Base-by-base conservation (phyloP, 2,329 filamentous ascomycete genomes). In the Pseudogymnoascus sp. region DNA sequence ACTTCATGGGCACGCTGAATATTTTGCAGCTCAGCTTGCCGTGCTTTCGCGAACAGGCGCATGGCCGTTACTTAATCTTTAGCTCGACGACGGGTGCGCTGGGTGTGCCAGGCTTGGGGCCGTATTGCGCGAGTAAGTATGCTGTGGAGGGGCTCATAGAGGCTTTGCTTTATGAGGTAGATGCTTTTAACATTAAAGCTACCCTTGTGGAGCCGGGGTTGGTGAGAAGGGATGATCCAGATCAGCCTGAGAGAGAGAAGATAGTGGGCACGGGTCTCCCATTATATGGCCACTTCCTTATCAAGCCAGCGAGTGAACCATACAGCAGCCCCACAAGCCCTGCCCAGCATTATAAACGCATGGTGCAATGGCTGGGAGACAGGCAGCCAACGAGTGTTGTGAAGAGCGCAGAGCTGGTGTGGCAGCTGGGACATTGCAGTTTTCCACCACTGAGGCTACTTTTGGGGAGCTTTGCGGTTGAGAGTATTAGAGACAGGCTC, bases 101-200 rank as follows among this genome's bases (percentile, higher is more conserved):
- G n/a, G 94, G 93, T 1, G 91, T 97, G 0, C 94, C 94, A 0
- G 94, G 94, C 0, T 76, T 97, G 5, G 93, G 93, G 0, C 93
- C 93, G 0, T 97, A 96, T 71, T 97, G 93, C 74, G 94, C 94
- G 1, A 96, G 91, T 14, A 99, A 97, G 73, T 97, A 97, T 74
- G 94, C 94, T 0, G 91, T 96, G 3, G 94, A 99, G 72, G 94
- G 93, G 0, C 78, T 99, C 60, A 91, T 97, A 67, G 94, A 99
- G 74, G 92, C 90, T 14, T 93, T 99, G 89, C 81, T 97, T 14
- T 97, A 97, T 74, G 94, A 99, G 72, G 87, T 96, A 37, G 92
- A 97, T 62, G 78, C 80, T 0, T 97, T 96, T 75, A 93, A 94
- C 71, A 89, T 97, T 73, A 96, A 95, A 74, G 90, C 90, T 0